Base-by-base conservation (phyloP, 169 alveolate species). In the Babesia bigemina region DNA sequence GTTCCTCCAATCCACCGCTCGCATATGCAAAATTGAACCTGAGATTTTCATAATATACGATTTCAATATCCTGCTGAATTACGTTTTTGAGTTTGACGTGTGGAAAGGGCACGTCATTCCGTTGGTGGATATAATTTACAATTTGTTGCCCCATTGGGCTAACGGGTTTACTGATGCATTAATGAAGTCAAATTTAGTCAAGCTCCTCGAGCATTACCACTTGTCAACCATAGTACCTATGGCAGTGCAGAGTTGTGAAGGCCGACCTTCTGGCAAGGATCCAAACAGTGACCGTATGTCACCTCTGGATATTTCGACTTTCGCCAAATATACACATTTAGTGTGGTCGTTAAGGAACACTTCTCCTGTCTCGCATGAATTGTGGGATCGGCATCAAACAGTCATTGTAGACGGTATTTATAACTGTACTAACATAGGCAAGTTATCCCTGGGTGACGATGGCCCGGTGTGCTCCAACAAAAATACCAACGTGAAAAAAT, bases 111-210 rank as follows among this genome's bases (percentile, higher is more conserved):
- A 70, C 24, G 70, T 70, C 29, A 21, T 10, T 16, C 24, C 4
- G 22, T 58, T 70, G 42, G 60, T 70, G 7, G 70, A 70, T 57
- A 39, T 70, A 22, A 17, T 70, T 16, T 70, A 56, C 29, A 70
- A 52, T 21, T 21, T 58, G 70, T 13, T 59, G 24, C 33, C 52
- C 42, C 39, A 13, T 14, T 24, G 22, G 19, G 4, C 26, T 0
- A 2, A 21, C 13, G n/a, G 60, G 44, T 2, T 57, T 22, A 22
- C 39, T 14, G 19, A 56, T 13, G 49, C 3, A 19, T 9, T 22
- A 56, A 22, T 16, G 21, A 19, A 13, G 21, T 19, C 50, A n/a
- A 12, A 56, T 56, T 1, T 70, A 26, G 73, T 2, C 14, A 11
- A 14, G 16, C 28, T 70, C 7, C 3, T 59, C 24, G 44, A 28